phyloP scores from a whole-genome alignment of 192 early-diverging fungal genomes.

The Tieghemiomyces parasiticus region DNA sequence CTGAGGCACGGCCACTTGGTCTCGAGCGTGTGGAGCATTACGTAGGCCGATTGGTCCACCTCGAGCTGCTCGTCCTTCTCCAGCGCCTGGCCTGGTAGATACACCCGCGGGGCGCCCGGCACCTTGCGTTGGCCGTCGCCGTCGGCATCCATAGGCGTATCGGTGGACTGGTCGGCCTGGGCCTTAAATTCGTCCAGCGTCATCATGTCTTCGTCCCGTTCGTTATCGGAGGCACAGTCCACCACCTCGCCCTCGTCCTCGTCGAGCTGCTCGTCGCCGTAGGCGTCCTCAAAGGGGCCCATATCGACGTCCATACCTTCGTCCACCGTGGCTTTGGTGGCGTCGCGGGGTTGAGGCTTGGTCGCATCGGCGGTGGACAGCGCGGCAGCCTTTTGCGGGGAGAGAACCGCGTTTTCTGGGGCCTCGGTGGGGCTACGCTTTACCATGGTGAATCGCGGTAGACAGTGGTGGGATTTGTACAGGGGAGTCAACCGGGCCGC shows the following conservation, averaged over 20 bases:
- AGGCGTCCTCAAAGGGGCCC: conserved; percentile 88
- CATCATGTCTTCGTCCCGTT: conserved; percentile 20
- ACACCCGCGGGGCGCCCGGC: conserved; percentile 53
- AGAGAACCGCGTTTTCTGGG: background rate
- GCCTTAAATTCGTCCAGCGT: conserved; percentile 34
- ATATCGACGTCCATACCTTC: conserved; percentile 39
- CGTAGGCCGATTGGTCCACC: conserved; percentile 87
- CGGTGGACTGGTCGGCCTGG: too few species aligned
- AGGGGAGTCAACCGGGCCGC: too few species aligned
- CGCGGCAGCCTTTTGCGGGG: background rate
- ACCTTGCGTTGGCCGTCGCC: conserved; percentile 37
- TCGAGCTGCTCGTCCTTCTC: conserved; percentile 81
- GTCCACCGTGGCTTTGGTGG: conserved; percentile 2
- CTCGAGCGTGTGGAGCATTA: conserved; percentile 90
- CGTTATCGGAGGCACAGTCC: conserved; percentile 22
- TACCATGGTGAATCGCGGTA: background rate
- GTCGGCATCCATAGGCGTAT: too few species aligned
- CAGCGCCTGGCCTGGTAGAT: conserved; percentile 79
- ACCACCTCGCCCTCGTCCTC: conserved; percentile 54
- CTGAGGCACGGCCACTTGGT: conserved; percentile 93
- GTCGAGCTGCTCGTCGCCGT: conserved; percentile 70
- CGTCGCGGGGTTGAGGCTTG: background rate
- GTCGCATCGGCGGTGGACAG: background rate
- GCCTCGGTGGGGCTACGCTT: background rate
- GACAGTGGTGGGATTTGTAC: too few species aligned